These are phyloP conservation scores for Excoecaria agallocha DNA, from an alignment of 345 rosid species.

Conservation along the genomic window DNA sequence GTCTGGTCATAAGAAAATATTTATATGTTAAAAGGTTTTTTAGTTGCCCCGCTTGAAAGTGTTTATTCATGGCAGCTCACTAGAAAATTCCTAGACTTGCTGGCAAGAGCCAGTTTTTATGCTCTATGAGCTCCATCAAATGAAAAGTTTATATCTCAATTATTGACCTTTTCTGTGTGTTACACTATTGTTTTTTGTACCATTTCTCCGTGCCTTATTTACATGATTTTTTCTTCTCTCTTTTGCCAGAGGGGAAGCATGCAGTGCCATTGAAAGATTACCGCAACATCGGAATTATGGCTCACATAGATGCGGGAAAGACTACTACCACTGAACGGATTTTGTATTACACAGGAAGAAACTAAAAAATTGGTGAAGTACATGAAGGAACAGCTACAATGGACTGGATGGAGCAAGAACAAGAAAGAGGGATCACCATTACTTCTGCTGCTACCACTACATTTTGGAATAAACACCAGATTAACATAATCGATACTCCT, in stretches of 20 bases:
- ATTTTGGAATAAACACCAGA: conserved; percentile 84
- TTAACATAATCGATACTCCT: conserved; percentile 93
- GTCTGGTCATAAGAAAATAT: background rate
- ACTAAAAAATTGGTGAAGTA: conserved; percentile 97
- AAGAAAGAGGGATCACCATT: conserved; percentile 96
- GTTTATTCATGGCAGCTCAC: too few relatives aligned
- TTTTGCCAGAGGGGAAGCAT: conserved; percentile 56
- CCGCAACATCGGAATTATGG: conserved; percentile 96
- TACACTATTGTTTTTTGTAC: conserved; percentile 7
- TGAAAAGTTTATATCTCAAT: too few relatives aligned
- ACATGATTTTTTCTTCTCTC: conserved; percentile 10
- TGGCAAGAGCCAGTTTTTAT: too few relatives aligned
- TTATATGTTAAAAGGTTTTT: background rate
- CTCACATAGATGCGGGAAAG: conserved; percentile 99
- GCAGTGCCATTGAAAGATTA: conserved; percentile 73
- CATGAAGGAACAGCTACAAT: conserved; percentile 98
- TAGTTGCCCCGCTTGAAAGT: background rate
- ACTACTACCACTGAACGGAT: conserved; percentile 91
- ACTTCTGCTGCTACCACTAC: conserved; percentile 97
- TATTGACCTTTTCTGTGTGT: background rate
- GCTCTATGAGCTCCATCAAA: too few relatives aligned
- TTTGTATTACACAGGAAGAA: conserved; percentile 86
- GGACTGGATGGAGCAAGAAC: conserved; percentile 99
- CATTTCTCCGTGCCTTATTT: conserved; percentile 7
- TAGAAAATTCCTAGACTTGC: too few relatives aligned